Conservation (phyloP, 768 basidiomycete genomes). For the Suillus bovinus region DNA sequence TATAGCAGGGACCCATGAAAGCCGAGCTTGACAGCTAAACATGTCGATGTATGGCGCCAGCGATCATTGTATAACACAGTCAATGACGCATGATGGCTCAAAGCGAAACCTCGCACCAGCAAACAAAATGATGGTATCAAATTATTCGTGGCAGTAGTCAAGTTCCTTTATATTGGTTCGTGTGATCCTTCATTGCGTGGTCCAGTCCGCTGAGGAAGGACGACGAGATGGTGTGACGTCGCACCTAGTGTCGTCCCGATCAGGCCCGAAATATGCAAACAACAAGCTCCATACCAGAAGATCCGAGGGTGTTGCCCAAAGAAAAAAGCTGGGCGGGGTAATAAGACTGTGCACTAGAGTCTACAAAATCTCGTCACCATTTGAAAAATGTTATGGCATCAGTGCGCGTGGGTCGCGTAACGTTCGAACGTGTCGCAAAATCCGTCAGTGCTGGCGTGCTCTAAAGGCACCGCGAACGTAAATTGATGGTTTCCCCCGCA, state of each 20-base stretch:
- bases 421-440: too few species aligned
- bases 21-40: background rate
- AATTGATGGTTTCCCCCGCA: conserved; percentile 2
- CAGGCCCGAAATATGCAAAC: background rate
- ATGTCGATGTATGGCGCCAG: background rate
- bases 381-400: background rate
- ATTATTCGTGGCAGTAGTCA: conserved; percentile 3
- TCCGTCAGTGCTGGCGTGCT: background rate
- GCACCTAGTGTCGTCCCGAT: background rate
- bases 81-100: background rate
- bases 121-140: conserved; percentile 1
- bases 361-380: background rate
- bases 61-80: background rate
- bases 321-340: background rate
- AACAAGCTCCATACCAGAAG: background rate
- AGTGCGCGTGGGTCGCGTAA: background rate
- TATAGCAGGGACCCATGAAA: background rate
- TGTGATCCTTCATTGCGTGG: background rate
- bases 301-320: too few species aligned
- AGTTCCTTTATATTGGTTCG: background rate
- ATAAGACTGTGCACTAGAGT: background rate
- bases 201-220: background rate
- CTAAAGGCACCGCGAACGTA: background rate
- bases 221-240: conserved; percentile 3
- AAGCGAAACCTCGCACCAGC: conserved; percentile 4